Evolutionary conservation across 768 basidiomycete species (phyloP).

Genomic region (Trametes cubensis): DNA sequence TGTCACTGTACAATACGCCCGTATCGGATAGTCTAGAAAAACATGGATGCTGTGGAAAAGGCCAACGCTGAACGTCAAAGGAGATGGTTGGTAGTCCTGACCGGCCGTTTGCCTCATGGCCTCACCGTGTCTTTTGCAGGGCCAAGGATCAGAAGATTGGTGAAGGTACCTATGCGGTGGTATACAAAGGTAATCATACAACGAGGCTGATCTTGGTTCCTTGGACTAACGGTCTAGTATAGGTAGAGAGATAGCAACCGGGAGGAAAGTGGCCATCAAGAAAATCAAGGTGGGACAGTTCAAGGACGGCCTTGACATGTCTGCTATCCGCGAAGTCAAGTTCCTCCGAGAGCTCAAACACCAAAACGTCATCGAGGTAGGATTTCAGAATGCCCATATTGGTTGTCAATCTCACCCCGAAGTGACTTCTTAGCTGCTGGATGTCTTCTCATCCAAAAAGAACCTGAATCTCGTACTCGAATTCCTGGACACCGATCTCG

Average conservation of each 20-base stretch:
- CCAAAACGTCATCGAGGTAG: slow-evolving; percentile 91
- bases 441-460: slow-evolving; percentile 95
- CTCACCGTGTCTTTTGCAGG: slow-evolving; percentile 44
- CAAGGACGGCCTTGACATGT: slow-evolving; percentile 99
- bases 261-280: slow-evolving; percentile 93
- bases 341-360: slow-evolving; percentile 93
- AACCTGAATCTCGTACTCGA: slow-evolving; percentile 98
- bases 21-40: too few relatives aligned
- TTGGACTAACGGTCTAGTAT: slow-evolving; percentile 2
- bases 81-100: slow-evolving; percentile 52
- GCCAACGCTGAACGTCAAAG: slow-evolving; percentile 75
- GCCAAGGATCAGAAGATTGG: slow-evolving; percentile 81
- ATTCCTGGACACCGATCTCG: slow-evolving; percentile 93
- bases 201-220: slow-evolving; percentile 14
- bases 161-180: slow-evolving; percentile 95
- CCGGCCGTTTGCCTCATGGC: not conserved
- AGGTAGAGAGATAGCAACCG: slow-evolving; percentile 77
- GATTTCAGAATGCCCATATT: slow-evolving; percentile 17
- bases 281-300: slow-evolving; percentile 97
- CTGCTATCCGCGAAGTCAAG: slow-evolving; percentile 96
- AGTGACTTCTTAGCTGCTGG: slow-evolving; percentile 68
- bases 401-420: not conserved
- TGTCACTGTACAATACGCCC: too few relatives aligned
- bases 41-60: slow-evolving; percentile 82
- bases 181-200: slow-evolving; percentile 74